Conservation (phyloP, 2,329 filamentous ascomycete genomes). For the Beauveria brongniartii region DNA sequence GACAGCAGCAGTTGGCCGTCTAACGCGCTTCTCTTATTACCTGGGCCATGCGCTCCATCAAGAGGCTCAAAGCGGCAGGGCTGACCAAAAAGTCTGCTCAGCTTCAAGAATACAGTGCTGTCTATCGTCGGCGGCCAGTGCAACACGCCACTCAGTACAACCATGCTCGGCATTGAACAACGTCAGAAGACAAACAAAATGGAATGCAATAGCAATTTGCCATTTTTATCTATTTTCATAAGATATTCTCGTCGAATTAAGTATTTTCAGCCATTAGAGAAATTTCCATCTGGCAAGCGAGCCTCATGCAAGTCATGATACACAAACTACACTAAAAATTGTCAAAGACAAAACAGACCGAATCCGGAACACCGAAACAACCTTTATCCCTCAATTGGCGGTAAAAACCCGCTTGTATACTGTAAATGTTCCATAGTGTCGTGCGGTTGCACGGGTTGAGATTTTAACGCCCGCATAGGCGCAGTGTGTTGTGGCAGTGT, state of each 20-base stretch:
- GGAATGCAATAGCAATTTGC: neutral
- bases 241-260: slow-evolving; percentile 11
- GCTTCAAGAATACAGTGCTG: too few relatives aligned
- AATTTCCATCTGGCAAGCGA: slow-evolving; percentile 9
- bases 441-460: slow-evolving; percentile 15
- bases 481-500: slow-evolving; percentile 33
- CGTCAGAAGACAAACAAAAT: neutral
- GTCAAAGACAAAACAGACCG: neutral
- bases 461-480: slow-evolving; percentile 29
- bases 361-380: slow-evolving; percentile 9
- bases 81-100: too few relatives aligned
- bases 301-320: slow-evolving; percentile 11
- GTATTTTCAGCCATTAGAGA: slow-evolving; percentile 11
- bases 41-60: too few relatives aligned
- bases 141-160: too few relatives aligned
- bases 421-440: slow-evolving; percentile 19
- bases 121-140: too few relatives aligned
- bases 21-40: neutral
- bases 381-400: slow-evolving; percentile 25
- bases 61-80: too few relatives aligned
- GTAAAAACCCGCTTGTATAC: slow-evolving; percentile 21
- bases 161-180: too few relatives aligned
- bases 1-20: neutral
- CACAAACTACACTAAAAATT: slow-evolving; percentile 11
- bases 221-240: slow-evolving; percentile 11